Percentiles rank a stretch among this genome's conserved stretches.
phyloP scores from a whole-genome alignment of 1,139 yeast species.

The Oligophagozyma castellii region DNA sequence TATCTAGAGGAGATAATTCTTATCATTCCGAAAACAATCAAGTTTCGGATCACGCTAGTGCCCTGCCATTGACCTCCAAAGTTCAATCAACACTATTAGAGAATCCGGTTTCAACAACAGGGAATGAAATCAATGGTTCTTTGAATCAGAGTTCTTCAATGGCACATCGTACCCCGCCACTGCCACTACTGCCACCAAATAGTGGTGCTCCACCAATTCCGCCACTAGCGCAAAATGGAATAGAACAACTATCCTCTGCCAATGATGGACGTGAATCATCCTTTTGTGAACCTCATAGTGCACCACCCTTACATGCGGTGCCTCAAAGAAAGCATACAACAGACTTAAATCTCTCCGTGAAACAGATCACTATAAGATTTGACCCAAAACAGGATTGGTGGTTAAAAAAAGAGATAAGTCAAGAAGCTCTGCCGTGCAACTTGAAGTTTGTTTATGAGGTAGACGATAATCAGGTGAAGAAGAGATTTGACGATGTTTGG shows the following conservation, averaged over 20 bases:
- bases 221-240: not conserved
- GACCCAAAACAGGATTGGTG: conserved; percentile 26
- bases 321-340: conserved; percentile 1
- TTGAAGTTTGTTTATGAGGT: conserved; percentile 39
- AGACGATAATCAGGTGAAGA: conserved; percentile 41
- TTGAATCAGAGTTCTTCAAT: conserved; percentile 2
- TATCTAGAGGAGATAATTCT: too few relatives aligned
- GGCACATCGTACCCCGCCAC: conserved; percentile 3
- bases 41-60: too few relatives aligned
- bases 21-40: too few relatives aligned
- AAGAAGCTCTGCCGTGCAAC: conserved; percentile 27
- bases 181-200: conserved; percentile 3
- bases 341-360: conserved; percentile 1
- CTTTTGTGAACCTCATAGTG: conserved; percentile 1
- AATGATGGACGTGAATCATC: not conserved
- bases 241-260: conserved; percentile 1
- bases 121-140: too few relatives aligned
- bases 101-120: too few relatives aligned
- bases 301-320: conserved; percentile 3
- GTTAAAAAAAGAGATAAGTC: conserved; percentile 33
- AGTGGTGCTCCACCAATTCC: conserved; percentile 1
- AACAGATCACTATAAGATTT: conserved; percentile 15
- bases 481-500: conserved; percentile 43
- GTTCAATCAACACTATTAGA: too few relatives aligned
- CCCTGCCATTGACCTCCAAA: too few relatives aligned